A percentile compares a stretch with the other conserved stretches of the same genome.
Evolutionary conservation across 2,329 filamentous ascomycete genomes (phyloP).

Genomic region (Gaeumannomyces tritici): DNA sequence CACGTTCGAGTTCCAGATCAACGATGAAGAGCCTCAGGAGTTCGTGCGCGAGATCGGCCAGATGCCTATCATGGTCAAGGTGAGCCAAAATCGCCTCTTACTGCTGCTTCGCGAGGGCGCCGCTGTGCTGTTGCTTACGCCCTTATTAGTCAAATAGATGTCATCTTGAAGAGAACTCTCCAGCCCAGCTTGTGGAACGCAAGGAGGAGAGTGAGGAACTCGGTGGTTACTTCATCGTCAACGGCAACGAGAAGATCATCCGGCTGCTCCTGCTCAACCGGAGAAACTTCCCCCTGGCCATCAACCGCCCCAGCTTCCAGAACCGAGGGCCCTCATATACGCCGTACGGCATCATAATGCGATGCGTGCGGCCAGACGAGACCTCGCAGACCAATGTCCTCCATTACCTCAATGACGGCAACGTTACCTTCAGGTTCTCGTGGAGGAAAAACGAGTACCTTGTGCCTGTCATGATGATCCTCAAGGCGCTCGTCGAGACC

Average conservation of each 20-base stretch:
- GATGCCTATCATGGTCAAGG: conserved; percentile 88
- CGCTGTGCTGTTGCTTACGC: conserved; percentile 13
- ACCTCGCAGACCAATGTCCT: conserved; percentile 96
- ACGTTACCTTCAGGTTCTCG: conserved; percentile 93
- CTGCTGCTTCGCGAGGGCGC: too few relatives aligned
- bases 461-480: conserved; percentile 91
- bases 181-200: conserved; percentile 68
- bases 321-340: conserved; percentile 84
- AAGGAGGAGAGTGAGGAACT: conserved; percentile 96
- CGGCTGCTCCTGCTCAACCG: conserved; percentile 83
- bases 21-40: conserved; percentile 76
- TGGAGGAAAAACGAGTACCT: conserved; percentile 97
- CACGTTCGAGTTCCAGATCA: conserved; percentile 76
- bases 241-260: conserved; percentile 94
- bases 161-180: conserved; percentile 78
- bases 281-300: conserved; percentile 92
- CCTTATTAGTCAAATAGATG: conserved; percentile 69
- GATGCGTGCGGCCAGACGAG: conserved; percentile 91
- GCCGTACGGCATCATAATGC: conserved; percentile 80
- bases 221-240: conserved; percentile 94
- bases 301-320: conserved; percentile 80
- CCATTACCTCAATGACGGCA: conserved; percentile 91
- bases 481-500: conserved; percentile 91
- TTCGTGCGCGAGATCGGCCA: conserved; percentile 78
- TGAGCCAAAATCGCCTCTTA: conserved; percentile 25